Percentiles rank a stretch among this genome's conserved stretches.
phyloP scores from a whole-genome alignment of 2,329 filamentous ascomycete genomes.

The Talaromyces sp. region DNA sequence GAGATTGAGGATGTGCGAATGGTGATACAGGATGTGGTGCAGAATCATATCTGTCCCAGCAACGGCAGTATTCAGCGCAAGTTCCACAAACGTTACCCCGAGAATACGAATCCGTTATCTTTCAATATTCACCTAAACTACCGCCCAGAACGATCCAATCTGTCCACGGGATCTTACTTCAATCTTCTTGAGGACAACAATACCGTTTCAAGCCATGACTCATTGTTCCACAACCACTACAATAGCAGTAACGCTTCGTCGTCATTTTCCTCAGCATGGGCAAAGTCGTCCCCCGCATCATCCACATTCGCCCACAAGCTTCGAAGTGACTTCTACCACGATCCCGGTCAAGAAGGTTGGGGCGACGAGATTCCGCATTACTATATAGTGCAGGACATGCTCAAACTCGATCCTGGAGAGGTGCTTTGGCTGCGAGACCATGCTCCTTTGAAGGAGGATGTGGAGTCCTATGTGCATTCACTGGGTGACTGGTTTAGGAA shows the following conservation, averaged over 20 bases:
- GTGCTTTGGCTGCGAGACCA: constrained; percentile 57
- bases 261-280: constrained; percentile 21
- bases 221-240: constrained; percentile 27
- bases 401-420: constrained; percentile 61
- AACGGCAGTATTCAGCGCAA: constrained; percentile 59
- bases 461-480: constrained; percentile 52
- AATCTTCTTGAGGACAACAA: constrained; percentile 7
- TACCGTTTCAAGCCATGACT: constrained; percentile 18
- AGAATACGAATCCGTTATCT: constrained; percentile 48
- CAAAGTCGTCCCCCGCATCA: background rate
- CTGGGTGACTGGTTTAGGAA: constrained; percentile 61
- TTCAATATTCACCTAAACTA: constrained; percentile 55
- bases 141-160: constrained; percentile 27
- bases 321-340: constrained; percentile 48
- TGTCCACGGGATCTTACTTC: constrained; percentile 13
- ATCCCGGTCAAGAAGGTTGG: constrained; percentile 60
- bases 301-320: constrained; percentile 44
- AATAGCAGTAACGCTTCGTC: constrained; percentile 23
- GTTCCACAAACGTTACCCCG: constrained; percentile 55
- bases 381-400: constrained; percentile 62
- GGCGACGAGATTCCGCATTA: constrained; percentile 63
- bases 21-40: constrained; percentile 55
- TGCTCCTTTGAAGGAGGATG: constrained; percentile 55
- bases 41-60: constrained; percentile 59
- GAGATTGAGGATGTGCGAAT: constrained; percentile 59